These are phyloP conservation scores for Anthracocystis panici-leucophaei DNA, from an alignment of 1,284 basidiomycete species.

Conservation along the genomic window DNA sequence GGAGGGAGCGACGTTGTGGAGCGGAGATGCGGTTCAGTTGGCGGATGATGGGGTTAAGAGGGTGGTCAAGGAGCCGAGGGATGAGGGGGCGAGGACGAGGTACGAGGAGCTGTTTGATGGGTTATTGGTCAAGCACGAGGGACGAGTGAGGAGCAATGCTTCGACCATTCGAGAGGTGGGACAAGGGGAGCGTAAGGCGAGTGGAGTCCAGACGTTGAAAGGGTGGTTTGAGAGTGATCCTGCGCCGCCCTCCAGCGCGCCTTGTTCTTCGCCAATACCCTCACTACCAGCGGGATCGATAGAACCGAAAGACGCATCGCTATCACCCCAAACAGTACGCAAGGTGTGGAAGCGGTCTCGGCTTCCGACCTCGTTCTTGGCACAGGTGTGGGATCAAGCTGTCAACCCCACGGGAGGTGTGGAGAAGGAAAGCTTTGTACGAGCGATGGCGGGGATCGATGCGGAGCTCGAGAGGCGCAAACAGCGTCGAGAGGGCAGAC, in stretches of 20 bases:
- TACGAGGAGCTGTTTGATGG: conserved; percentile 35
- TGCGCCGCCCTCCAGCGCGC: background rate
- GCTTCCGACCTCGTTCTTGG: conserved; percentile 17
- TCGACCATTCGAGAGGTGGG: no score
- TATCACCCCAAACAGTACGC: conserved; percentile 17
- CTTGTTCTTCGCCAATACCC: background rate
- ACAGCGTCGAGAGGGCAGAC: background rate
- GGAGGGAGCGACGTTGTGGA: conserved; percentile 11
- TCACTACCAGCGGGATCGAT: background rate
- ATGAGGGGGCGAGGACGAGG: conserved; percentile 14
- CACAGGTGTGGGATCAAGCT: conserved; percentile 29
- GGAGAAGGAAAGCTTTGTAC: conserved; percentile 18
- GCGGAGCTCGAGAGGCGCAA: conserved; percentile 29
- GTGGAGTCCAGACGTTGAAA: conserved; percentile 22
- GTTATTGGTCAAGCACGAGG: conserved; percentile 3
- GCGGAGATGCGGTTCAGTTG: conserved; percentile 20
- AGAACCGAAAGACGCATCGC: background rate
- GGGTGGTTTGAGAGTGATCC: conserved; percentile 47
- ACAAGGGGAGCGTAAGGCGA: background rate
- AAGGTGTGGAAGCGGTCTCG: conserved; percentile 28
- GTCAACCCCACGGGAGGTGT: background rate
- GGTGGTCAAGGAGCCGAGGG: conserved; percentile 21
- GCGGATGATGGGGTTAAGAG: conserved; percentile 10
- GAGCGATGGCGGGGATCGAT: conserved; percentile 35
- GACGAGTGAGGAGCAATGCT: background rate